Evolutionary conservation across 345 rosid genomes (phyloP).

Genomic region (Lepidium sativum): DNA sequence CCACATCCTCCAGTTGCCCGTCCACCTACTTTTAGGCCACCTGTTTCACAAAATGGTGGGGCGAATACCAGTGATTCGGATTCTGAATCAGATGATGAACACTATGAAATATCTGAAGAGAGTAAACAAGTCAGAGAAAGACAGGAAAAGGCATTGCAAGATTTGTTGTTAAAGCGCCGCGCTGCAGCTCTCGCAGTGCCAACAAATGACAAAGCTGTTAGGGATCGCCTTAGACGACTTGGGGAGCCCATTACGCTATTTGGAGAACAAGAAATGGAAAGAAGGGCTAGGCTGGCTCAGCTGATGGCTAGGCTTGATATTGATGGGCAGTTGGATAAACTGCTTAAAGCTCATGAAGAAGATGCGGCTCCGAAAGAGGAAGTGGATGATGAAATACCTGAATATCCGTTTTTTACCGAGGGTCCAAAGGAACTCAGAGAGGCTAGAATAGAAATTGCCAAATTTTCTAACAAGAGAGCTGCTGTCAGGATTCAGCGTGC

Average conservation of each 20-base stretch:
- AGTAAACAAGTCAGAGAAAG: conserved; percentile 65
- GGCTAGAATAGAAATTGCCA: conserved; percentile 73
- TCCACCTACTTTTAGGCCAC: conserved; percentile 50
- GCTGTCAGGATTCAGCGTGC: conserved; percentile 65
- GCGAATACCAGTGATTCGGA: conserved; percentile 44
- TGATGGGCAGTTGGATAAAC: conserved; percentile 73
- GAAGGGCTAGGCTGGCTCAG: conserved; percentile 78
- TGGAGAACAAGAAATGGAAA: conserved; percentile 97
- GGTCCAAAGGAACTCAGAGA: conserved; percentile 65
- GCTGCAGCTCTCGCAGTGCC: conserved; percentile 97
- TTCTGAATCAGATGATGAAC: conserved; percentile 55
- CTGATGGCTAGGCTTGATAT: conserved; percentile 83
- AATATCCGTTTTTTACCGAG: conserved; percentile 81
- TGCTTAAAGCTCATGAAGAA: conserved; percentile 83
- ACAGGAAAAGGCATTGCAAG: conserved; percentile 85
- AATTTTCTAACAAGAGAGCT: conserved; percentile 58
- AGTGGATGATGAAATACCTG: conserved; percentile 49
- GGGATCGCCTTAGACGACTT: conserved; percentile 78
- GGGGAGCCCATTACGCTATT: conserved; percentile 91
- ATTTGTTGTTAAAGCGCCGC: conserved; percentile 70
- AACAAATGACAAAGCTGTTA: conserved; percentile 86
- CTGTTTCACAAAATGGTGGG: conserved; percentile 54
- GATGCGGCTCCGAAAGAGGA: conserved; percentile 54
- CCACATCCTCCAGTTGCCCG: conserved; percentile 42
- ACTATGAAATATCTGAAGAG: conserved; percentile 58